Evolutionary conservation across 2,329 filamentous ascomycete species (phyloP), one percentile per base, ranked within the genome.

Genomic region (Chaetomium strumarium): DNA sequence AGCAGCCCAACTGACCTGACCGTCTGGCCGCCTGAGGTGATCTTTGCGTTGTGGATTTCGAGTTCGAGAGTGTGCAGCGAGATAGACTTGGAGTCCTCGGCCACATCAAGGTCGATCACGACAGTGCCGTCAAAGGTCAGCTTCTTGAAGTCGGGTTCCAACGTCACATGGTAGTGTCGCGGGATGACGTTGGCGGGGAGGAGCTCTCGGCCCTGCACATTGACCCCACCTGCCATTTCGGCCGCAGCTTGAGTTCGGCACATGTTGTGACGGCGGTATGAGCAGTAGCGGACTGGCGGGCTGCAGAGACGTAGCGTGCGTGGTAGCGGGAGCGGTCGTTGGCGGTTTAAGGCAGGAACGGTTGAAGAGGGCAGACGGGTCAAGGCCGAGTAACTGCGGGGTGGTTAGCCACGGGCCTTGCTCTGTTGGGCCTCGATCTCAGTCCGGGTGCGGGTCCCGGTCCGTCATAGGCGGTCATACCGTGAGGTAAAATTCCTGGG

Each of bases 181-280:
- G 92, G 91, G 69, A 92, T 86, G 64, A 96, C 90, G 66, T 96
- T 95, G 71, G 85, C 84, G 48, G 92, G 93, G 63, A 97, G 79
- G 60, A 97, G 85, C 75, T 95, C 87, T 63, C 92, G 85, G 59
- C 81, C 83, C 61, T 63, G 63, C 47, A 68, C 60, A 52, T 65
- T 64, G 51, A 66, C 66, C 52, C 65, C 67, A 58, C 68, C 64
- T 51, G 64, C 64, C 62, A 62, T 59, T 37, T 69, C 69, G 61
- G 64, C 59, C 39, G 60, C 62, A 37, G 67, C 65, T 38, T 69
- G 69, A 45, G 64, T 63, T 60, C 79, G 81, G 71, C 86, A 88
- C 84, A 91, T 92, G 63, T 75, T 76, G 67, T 76, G 70, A 73
- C 85, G 79, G 72, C 84, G 80, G 70, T 86, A 86, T 49, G 88